Evolutionary conservation across 2,329 filamentous ascomycete species (phyloP).

Genomic region (Septoria linicola): DNA sequence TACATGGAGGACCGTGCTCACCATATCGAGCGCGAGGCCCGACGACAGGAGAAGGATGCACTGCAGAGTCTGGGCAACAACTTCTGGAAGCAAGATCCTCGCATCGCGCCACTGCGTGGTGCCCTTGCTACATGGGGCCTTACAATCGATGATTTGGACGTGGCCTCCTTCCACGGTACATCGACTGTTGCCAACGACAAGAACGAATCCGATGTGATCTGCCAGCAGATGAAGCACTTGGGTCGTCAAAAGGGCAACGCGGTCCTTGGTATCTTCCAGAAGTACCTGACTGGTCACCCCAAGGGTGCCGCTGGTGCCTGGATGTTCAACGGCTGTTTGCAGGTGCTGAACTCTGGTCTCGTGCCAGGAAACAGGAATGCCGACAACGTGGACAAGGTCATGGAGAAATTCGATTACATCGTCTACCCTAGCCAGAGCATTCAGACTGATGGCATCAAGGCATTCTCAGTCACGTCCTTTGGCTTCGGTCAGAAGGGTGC

Average conservation of each 20-base stretch:
- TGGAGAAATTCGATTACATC: conserved; percentile 98
- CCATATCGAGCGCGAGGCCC: conserved; percentile 85
- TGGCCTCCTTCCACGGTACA: conserved; percentile 98
- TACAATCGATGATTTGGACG: conserved; percentile 89
- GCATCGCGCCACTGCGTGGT: conserved; percentile 92
- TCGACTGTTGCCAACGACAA: conserved; percentile 99
- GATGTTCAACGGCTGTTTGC: conserved; percentile 99
- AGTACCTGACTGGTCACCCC: conserved; percentile 96
- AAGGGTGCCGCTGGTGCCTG: conserved; percentile 99
- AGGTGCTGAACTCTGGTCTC: conserved; percentile 89
- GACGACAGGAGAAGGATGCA: conserved; percentile 88
- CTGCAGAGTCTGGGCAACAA: conserved; percentile 92
- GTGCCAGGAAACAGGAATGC: conserved; percentile 97
- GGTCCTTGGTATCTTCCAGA: conserved; percentile 96
- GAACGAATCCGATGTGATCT: conserved; percentile 97
- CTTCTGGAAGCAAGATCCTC: conserved; percentile 96
- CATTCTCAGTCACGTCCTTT: conserved; percentile 97
- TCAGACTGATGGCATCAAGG: conserved; percentile 97
- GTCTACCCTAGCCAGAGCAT: conserved; percentile 94
- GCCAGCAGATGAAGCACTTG: conserved; percentile 91
- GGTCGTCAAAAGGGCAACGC: conserved; percentile 96
- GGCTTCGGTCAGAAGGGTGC: conserved; percentile 99
- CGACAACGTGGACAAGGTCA: conserved; percentile 91
- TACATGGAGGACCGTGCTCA: conserved; percentile 80
- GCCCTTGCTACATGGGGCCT: conserved; percentile 97